Conservation (phyloP, 208 protist genomes). For the Lotmaria passim region DNA sequence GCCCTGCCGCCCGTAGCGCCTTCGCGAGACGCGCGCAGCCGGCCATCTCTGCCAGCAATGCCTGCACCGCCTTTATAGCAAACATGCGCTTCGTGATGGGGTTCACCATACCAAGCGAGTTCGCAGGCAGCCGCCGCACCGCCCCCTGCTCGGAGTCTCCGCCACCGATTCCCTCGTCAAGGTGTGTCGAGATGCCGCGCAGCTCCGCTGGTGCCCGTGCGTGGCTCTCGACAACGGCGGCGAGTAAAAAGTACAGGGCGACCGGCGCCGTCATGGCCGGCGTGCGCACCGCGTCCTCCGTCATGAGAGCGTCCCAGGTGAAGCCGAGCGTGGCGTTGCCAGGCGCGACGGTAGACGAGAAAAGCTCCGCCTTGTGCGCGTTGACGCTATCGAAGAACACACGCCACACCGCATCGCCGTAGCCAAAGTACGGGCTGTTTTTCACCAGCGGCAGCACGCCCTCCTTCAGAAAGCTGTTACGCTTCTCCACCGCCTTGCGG, state of each 20-base stretch:
- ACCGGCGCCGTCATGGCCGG: conserved; percentile 73
- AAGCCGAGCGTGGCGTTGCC: conserved; percentile 45
- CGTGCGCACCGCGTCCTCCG: conserved; percentile 61
- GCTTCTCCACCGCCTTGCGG: conserved; percentile 60
- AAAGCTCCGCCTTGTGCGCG: conserved; percentile 46
- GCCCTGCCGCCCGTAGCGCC: conserved; percentile 34
- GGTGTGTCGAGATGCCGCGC: conserved; percentile 20
- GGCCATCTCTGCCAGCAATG: conserved; percentile 29
- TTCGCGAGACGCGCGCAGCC: conserved; percentile 40
- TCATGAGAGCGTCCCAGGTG: conserved; percentile 72
- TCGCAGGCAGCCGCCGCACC: neutral
- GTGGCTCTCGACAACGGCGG: conserved; percentile 44
- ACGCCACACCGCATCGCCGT: conserved; percentile 74
- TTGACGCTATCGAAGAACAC: conserved; percentile 67
- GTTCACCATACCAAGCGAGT: conserved; percentile 25
- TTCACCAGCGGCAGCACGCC: conserved; percentile 50
- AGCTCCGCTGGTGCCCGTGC: conserved; percentile 25
- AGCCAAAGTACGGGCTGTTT: conserved; percentile 58
- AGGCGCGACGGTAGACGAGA: conserved; percentile 26
- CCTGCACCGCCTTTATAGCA: conserved; percentile 28
- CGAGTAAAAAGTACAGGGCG: conserved; percentile 72
- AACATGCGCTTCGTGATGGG: conserved; percentile 58
- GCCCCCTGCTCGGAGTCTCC: neutral
- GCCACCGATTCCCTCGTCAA: conserved; percentile 49
- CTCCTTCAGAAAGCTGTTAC: conserved; percentile 64